Percentiles rank a stretch among this genome's conserved stretches.
Evolutionary conservation across 805 yeast genomes (phyloP).

Genomic region (Candida maesae): DNA sequence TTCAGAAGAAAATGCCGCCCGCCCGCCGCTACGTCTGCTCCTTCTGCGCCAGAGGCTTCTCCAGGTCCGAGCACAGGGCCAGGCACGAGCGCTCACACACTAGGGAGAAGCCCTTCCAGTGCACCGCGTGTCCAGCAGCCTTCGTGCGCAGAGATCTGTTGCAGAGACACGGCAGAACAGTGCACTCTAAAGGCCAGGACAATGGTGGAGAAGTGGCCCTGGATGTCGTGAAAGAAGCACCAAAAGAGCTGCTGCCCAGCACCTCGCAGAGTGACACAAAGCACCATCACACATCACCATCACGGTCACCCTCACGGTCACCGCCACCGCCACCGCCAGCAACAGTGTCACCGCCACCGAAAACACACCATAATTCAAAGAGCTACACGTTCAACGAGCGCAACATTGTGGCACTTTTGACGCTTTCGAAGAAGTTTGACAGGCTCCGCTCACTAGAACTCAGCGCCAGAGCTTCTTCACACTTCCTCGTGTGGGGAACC

Average conservation of each 20-base stretch:
- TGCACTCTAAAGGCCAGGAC: conserved; percentile 44
- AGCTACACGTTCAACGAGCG: conserved; percentile 24
- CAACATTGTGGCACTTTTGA: conserved; percentile 31
- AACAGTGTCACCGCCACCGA: too few relatives aligned
- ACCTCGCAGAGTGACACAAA: not conserved
- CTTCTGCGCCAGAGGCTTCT: conserved; percentile 74
- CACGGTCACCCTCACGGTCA: too few relatives aligned
- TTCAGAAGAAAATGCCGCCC: conserved; percentile 34
- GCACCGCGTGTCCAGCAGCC: conserved; percentile 63
- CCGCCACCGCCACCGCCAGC: too few relatives aligned
- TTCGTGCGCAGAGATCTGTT: conserved; percentile 76
- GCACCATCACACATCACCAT: too few relatives aligned
- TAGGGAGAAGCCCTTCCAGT: conserved; percentile 75
- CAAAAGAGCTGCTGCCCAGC: too few relatives aligned
- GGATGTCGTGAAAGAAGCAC: too few relatives aligned
- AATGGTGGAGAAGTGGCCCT: too few relatives aligned
- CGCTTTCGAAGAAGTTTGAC: conserved; percentile 28
- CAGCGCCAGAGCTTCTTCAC: conserved; percentile 20
- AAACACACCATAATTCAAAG: conserved; percentile 6
- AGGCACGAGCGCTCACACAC: conserved; percentile 80
- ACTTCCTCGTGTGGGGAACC: conserved; percentile 25
- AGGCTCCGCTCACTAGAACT: conserved; percentile 7
- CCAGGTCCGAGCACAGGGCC: conserved; percentile 74
- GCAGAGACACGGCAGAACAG: conserved; percentile 76
- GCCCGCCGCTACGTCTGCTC: conserved; percentile 72